Base-by-base conservation (phyloP, 2,329 filamentous ascomycete genomes). In the Orbilia blumenaviensis region DNA sequence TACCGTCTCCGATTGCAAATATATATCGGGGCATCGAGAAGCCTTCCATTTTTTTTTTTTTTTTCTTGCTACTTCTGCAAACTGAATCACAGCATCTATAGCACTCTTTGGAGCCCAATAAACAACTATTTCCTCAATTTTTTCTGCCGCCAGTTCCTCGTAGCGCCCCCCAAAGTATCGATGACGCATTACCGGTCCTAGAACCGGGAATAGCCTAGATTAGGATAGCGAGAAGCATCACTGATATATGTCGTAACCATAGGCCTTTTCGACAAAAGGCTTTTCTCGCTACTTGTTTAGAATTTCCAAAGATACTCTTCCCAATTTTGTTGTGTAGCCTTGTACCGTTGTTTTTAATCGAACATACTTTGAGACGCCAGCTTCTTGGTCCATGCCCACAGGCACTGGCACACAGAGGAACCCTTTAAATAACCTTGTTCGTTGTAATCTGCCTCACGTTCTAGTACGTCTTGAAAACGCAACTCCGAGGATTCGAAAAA, bases 81-180 rank as follows among this genome's bases (percentile, higher is more conserved):
- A 87, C 1, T 86, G 84, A 79, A 89, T 89, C 0, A 87, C 87
- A 0, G 86, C 86, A 80, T 91, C 89, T 84, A 86, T 90, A 1
- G 87, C 87, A 1, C 87, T 89, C 79, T 91, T 91, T n/a, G 85
- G 84, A 0, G 84, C 87, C 1, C 89, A 90, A 2, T 90, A 83
- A 2, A 91, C 84, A 0, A 86, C 84, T 2, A 85, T 84, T 0
- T 81, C 82, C 38, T 84, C 77, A 21, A 80, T 44, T 4, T 83
- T 4, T 79, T 83, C 52, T 77, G 81, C 63, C 82, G 82, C 29
- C 80, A 82, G 67, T 60, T 83, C 66, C 29, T 81, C 78, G 34
- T 81, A 78, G 18, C 74, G 68, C 2, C 78, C 76, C 3, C 83
- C 82, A 71, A 90, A 86, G 66, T 89, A 83, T 56, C 84, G 85